phyloP scores from a whole-genome alignment of 1,139 yeast genomes.

The Petasospora rhodanensis region DNA sequence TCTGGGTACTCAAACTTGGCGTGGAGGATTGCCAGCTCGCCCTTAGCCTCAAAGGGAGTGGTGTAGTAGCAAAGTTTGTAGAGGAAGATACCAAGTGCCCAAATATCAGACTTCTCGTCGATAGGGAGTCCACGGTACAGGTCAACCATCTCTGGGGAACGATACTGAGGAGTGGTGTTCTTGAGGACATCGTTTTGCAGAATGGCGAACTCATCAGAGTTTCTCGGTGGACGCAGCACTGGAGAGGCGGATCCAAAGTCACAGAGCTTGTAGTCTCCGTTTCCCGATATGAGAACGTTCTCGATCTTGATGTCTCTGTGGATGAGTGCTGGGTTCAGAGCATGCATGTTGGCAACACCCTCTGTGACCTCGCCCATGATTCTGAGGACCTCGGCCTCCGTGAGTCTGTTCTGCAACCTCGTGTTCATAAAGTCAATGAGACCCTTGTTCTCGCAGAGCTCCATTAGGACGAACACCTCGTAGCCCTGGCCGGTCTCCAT shows the following conservation, averaged over 20 bases:
- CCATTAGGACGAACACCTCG: constrained; percentile 92
- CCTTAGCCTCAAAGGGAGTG: constrained; percentile 88
- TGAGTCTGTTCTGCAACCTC: constrained; percentile 73
- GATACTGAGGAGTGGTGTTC: constrained; percentile 96
- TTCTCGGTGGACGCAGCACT: constrained; percentile 59
- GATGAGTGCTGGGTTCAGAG: constrained; percentile 70
- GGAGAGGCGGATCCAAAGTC: constrained; percentile 93
- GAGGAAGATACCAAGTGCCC: constrained; percentile 93
- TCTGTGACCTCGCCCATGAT: constrained; percentile 80
- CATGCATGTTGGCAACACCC: constrained; percentile 88
- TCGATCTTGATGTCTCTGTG: constrained; percentile 96
- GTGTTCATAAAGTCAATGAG: constrained; percentile 92
- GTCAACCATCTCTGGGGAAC: constrained; percentile 97
- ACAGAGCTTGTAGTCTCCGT: constrained; percentile 74
- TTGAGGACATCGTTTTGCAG: constrained; percentile 80
- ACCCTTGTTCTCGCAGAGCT: constrained; percentile 81
- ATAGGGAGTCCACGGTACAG: constrained; percentile 78
- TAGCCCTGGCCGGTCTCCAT: constrained; percentile 39
- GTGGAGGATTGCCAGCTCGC: constrained; percentile 62
- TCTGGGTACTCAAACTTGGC: constrained; percentile 57
- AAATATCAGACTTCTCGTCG: constrained; percentile 90
- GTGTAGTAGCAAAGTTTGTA: constrained; percentile 91
- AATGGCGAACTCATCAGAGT: constrained; percentile 58
- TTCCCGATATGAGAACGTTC: constrained; percentile 76
- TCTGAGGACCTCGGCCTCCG: constrained; percentile 75